Base-by-base conservation (phyloP, 768 basidiomycete species). In the Podaxis sp. region DNA sequence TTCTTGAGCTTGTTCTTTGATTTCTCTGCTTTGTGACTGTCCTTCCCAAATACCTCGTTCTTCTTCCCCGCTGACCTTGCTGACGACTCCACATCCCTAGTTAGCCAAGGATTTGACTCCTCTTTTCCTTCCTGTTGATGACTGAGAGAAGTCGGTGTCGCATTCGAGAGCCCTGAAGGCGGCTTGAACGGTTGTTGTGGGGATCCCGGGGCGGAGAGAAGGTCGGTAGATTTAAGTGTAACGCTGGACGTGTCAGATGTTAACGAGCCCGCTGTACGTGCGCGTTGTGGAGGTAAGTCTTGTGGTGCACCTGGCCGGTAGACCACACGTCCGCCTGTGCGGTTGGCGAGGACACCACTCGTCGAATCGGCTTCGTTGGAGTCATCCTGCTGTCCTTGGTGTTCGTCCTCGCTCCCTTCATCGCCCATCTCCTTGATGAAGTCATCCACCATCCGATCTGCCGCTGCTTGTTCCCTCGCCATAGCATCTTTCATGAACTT, bases 401-500 rank as follows among this genome's bases (percentile, higher is more conserved):
- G 35, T 5, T 70, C 72, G 1, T 65, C 65, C 37, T 73, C 75
- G 7, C 66, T 71, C 10, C 64, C 73, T 0, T 69, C 60, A 0
- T 71, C 78, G 36, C 83, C 85, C 68, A 97, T 76, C 67, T 93
- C 91, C 63, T 77, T 77, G 63, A 86, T 74, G 61, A 96, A 86
- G 66, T 91, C 89, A 59, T 91, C 90, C 4, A 82, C 86, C 64
- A 85, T 81, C 59, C 79, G 79, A 61, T 87, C 78, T 1, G 83
- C 85, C 56, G 79, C 78, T 7, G 71, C 76, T 65, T 82, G 75
- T 59, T 87, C 82, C 64, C 92, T 79, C 4, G 83, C 84, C 77
- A 90, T 87, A 0, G 93, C 95, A 50, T 95, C 89, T 72, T 90
- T 89, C 96, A 99, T 99, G 74, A 98, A 99, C 75, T 97, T 98